phyloP scores from a whole-genome alignment of 2,329 filamentous ascomycete genomes.

The Alternaria postmessia region DNA sequence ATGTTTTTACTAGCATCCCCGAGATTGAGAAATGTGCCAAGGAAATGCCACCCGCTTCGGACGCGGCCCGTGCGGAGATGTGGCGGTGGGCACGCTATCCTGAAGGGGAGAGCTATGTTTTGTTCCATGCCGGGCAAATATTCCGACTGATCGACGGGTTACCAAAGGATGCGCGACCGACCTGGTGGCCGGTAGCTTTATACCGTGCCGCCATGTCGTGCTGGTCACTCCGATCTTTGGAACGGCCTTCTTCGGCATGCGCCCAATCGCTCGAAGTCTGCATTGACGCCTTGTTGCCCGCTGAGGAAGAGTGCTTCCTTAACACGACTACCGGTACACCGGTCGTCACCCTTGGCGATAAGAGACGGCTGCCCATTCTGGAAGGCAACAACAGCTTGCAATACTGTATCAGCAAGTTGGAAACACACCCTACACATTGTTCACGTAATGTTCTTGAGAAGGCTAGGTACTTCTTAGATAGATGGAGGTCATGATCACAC shows the following conservation, averaged over 20 bases:
- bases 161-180: slow-evolving; percentile 5
- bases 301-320: slow-evolving; percentile 7
- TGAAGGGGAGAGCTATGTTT: slow-evolving; percentile 10
- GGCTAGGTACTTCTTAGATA: slow-evolving; percentile 4
- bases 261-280: neutral
- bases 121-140: slow-evolving; percentile 15
- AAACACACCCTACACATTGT: slow-evolving; percentile 1
- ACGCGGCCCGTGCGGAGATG: slow-evolving; percentile 4
- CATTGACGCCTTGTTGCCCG: slow-evolving; percentile 6
- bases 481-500: slow-evolving; percentile 1
- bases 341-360: neutral
- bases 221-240: slow-evolving; percentile 9
- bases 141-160: slow-evolving; percentile 11
- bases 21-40: slow-evolving; percentile 15
- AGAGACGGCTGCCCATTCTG: neutral
- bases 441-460: slow-evolving; percentile 1
- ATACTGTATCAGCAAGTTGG: slow-evolving; percentile 12
- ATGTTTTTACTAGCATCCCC: slow-evolving; percentile 15
- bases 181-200: slow-evolving; percentile 13
- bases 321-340: slow-evolving; percentile 5
- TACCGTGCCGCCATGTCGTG: slow-evolving; percentile 14
- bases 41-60: slow-evolving; percentile 8
- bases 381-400: slow-evolving; percentile 3
- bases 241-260: neutral
- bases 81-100: slow-evolving; percentile 12